phyloP scores from a whole-genome alignment of 768 basidiomycete genomes.

The Gymnopilus dilepis region DNA sequence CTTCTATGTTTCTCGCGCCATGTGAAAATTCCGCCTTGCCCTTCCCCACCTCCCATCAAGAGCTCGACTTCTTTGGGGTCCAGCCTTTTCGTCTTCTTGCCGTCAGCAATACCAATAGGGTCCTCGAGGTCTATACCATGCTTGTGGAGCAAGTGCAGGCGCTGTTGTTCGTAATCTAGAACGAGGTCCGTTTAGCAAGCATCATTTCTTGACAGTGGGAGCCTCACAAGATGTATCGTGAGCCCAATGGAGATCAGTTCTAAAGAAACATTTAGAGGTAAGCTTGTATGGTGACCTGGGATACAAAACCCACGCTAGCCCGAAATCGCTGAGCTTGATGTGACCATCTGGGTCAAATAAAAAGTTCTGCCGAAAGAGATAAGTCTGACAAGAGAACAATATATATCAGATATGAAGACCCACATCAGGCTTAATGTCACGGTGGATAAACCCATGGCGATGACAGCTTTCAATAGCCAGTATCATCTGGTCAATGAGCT shows the following conservation, averaged over 20 bases:
- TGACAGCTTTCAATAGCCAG: slow-evolving; percentile 93
- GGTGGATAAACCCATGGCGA: slow-evolving; percentile 94
- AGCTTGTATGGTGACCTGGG: slow-evolving; percentile 14
- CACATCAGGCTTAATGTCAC: slow-evolving; percentile 96
- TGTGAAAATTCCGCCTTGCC: slow-evolving; percentile 85
- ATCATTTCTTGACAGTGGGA: slow-evolving; percentile 20
- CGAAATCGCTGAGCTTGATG: slow-evolving; percentile 95
- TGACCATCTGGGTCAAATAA: slow-evolving; percentile 93
- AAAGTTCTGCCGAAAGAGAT: slow-evolving; percentile 72
- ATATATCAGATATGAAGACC: slow-evolving; percentile 32
- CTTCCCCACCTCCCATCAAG: slow-evolving; percentile 84
- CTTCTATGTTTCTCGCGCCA: slow-evolving; percentile 94
- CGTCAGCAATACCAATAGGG: slow-evolving; percentile 64
- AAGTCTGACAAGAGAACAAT: slow-evolving; percentile 24
- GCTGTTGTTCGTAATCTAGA: slow-evolving; percentile 93
- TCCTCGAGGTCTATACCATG: slow-evolving; percentile 96
- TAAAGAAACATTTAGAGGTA: slow-evolving; percentile 35
- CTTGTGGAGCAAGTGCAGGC: slow-evolving; percentile 84
- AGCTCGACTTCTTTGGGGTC: slow-evolving; percentile 82
- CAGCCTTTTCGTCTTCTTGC: slow-evolving; percentile 77
- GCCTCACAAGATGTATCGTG: slow-evolving; percentile 88
- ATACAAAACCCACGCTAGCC: slow-evolving; percentile 77
- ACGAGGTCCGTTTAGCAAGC: slow-evolving; percentile 19
- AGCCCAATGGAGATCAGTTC: slow-evolving; percentile 94
- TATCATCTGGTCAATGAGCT: slow-evolving; percentile 69